A percentile compares a stretch with the other conserved stretches of the same genome.
phyloP scores from a whole-genome alignment of 139 green algal species.

The Chara braunii region DNA sequence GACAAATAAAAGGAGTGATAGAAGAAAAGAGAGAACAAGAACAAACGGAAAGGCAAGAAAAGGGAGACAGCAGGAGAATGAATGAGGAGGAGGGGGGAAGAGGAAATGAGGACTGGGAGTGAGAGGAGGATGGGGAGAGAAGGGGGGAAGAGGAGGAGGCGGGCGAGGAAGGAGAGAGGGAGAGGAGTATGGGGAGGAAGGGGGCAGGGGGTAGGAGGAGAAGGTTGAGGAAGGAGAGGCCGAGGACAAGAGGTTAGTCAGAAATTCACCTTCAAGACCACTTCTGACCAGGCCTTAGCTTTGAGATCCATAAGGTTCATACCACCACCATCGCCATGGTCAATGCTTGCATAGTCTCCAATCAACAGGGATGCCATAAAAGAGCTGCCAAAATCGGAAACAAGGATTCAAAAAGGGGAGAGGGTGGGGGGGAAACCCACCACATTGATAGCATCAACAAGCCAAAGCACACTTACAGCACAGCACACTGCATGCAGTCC shows the following conservation, averaged over 20 bases:
- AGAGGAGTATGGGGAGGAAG: not conserved
- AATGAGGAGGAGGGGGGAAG: not conserved
- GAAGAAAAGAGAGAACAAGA: not conserved
- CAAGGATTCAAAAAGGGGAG: too few species aligned
- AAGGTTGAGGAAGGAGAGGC: too few species aligned
- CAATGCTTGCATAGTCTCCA: conserved; percentile 35
- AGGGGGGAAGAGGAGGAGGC: not conserved
- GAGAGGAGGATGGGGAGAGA: not conserved
- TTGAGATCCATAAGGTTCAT: conserved; percentile 42
- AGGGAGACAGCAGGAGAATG: not conserved
- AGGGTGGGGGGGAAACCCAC: too few species aligned
- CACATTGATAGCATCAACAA: too few species aligned
- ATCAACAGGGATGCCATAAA: conserved; percentile 29
- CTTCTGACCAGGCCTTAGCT: not conserved
- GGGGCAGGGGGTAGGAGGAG: too few species aligned
- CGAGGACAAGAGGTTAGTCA: too few species aligned
- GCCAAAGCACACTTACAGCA: too few species aligned
- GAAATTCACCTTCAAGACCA: conserved; percentile 18
- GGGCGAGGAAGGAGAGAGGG: not conserved
- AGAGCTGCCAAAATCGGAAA: conserved; percentile 31
- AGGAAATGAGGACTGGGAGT: not conserved
- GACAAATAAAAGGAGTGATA: not conserved
- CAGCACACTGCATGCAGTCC: too few species aligned
- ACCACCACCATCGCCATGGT: conserved; percentile 25
- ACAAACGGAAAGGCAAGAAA: not conserved